These are phyloP conservation scores for Fraxinus xanthoxyloides DNA, from an alignment of 305 asterid genomes.

Conservation along the genomic window DNA sequence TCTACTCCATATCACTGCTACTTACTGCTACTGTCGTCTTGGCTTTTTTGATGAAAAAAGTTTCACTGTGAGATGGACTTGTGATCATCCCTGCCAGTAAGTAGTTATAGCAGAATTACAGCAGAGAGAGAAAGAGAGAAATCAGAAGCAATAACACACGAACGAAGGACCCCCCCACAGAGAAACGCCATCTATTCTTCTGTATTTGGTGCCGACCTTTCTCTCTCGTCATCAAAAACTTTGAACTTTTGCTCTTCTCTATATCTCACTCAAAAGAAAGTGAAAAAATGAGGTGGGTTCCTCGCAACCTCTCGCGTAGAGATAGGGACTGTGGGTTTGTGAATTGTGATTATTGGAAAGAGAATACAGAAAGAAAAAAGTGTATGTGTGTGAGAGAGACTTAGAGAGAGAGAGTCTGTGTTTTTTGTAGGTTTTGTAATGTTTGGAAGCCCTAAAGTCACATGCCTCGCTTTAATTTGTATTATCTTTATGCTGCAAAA, in stretches of 20 bases:
- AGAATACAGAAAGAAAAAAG: constrained; percentile 27
- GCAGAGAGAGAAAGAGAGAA: not conserved
- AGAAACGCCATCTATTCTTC: not conserved
- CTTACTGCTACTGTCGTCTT: constrained; percentile 33
- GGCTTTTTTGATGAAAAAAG: constrained; percentile 42
- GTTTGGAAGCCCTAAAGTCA: constrained; percentile 26
- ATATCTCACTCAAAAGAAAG: not conserved
- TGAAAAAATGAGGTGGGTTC: constrained; percentile 34
- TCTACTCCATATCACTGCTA: constrained; percentile 25
- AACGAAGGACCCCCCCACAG: constrained; percentile 1
- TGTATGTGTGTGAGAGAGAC: not conserved
- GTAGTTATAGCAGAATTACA: constrained; percentile 14
- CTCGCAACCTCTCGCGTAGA: constrained; percentile 30
- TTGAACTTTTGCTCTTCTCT: not conserved
- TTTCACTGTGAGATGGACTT: constrained; percentile 33
- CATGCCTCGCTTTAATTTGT: constrained; percentile 6
- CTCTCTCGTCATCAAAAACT: constrained; percentile 20
- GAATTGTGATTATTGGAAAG: constrained; percentile 54
- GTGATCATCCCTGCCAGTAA: constrained; percentile 33
- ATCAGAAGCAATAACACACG: constrained; percentile 4
- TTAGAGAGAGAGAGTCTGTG: not conserved
- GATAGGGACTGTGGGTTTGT: constrained; percentile 19
- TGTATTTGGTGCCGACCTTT: not conserved
- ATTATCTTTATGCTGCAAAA: not conserved
- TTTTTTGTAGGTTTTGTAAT: constrained; percentile 8